phyloP scores from a whole-genome alignment of 164 flowering plant species.

The Aristolochia californica region DNA sequence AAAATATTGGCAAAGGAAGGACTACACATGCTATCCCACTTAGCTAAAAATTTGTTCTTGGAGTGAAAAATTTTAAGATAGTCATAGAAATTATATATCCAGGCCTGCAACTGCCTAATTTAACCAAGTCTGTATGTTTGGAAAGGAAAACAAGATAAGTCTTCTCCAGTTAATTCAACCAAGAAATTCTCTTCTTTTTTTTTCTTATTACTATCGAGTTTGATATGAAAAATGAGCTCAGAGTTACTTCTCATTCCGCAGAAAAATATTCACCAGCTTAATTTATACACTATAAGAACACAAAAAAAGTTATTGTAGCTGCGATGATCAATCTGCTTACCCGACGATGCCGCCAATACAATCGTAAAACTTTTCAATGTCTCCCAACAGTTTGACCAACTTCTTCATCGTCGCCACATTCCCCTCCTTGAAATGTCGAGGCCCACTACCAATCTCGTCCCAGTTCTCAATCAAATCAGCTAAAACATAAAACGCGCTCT shows the following conservation, averaged over 20 bases:
- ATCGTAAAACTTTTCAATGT: slow-evolving; percentile 67
- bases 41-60: no score
- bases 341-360: slow-evolving; percentile 96
- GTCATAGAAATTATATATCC: no score
- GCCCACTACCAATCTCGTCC: slow-evolving; percentile 22
- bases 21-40: no score
- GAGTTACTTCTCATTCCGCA: not conserved
- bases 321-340: slow-evolving; percentile 21
- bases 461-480: slow-evolving; percentile 63
- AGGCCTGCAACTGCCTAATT: no score
- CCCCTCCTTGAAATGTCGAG: not conserved
- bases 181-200: no score
- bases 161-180: no score
- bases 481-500: slow-evolving; percentile 49
- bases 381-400: slow-evolving; percentile 45
- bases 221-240: no score
- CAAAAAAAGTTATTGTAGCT: not conserved
- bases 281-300: not conserved
- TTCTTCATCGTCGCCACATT: slow-evolving; percentile 23
- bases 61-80: no score
- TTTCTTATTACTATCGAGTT: no score
- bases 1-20: no score
- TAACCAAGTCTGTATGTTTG: no score
- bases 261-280: not conserved
- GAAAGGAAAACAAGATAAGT: no score